Conservation (phyloP, 768 basidiomycete species). For the Tricholoma hemisulphureum region DNA sequence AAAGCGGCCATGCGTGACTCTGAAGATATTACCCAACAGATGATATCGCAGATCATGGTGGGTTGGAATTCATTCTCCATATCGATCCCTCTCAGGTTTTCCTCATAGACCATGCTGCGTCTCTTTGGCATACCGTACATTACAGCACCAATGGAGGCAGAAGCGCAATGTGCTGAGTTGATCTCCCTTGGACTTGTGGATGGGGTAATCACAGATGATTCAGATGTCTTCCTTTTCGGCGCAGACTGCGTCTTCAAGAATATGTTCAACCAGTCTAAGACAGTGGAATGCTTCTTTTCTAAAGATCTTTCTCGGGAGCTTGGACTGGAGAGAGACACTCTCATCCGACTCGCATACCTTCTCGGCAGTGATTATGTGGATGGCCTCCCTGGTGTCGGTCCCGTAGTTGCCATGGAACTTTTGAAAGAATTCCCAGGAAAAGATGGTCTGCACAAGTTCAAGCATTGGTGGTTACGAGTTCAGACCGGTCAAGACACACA, state of each 20-base stretch:
- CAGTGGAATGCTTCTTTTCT: slow-evolving; percentile 91
- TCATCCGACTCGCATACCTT: slow-evolving; percentile 88
- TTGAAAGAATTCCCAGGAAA: slow-evolving; percentile 89
- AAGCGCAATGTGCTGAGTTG: slow-evolving; percentile 96
- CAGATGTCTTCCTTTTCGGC: slow-evolving; percentile 97
- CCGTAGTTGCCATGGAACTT: slow-evolving; percentile 95
- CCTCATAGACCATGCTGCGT: slow-evolving; percentile 74
- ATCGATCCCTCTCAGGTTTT: neutral
- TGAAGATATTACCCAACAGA: slow-evolving; percentile 93
- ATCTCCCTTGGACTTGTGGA: slow-evolving; percentile 85
- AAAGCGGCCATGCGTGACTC: slow-evolving; percentile 91
- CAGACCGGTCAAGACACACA: slow-evolving; percentile 83
- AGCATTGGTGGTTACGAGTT: slow-evolving; percentile 91
- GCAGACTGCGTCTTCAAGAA: slow-evolving; percentile 96
- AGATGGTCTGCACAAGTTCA: slow-evolving; percentile 82
- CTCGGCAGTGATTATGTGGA: slow-evolving; percentile 97
- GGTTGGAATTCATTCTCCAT: slow-evolving; percentile 10
- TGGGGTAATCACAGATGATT: slow-evolving; percentile 98
- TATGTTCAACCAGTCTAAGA: slow-evolving; percentile 99
- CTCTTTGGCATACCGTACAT: slow-evolving; percentile 98
- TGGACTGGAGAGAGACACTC: slow-evolving; percentile 79
- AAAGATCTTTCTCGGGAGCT: slow-evolving; percentile 85
- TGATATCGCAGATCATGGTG: slow-evolving; percentile 84
- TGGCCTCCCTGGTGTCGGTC: slow-evolving; percentile 88
- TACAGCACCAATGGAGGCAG: slow-evolving; percentile 99